phyloP scores from a whole-genome alignment of 2,329 filamentous ascomycete genomes.

The Alternaria triticimaculans region DNA sequence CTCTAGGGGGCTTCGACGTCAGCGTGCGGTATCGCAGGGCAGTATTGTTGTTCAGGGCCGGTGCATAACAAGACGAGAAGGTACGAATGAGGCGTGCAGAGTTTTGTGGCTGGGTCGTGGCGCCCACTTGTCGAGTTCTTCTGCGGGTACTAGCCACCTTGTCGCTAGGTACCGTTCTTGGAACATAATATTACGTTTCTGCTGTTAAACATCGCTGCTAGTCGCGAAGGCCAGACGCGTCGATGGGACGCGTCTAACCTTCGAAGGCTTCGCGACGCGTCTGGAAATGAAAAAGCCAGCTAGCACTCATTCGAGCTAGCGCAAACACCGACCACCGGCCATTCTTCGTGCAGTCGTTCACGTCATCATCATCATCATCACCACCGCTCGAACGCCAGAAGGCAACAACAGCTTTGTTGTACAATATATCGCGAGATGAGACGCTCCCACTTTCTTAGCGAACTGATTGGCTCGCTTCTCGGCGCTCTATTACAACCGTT shows the following conservation, averaged over 20 bases:
- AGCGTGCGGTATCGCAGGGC: not conserved
- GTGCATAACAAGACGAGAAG: not conserved
- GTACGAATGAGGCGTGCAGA: not conserved
- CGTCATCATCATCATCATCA: not conserved
- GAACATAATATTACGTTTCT: not conserved
- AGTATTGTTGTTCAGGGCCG: not conserved
- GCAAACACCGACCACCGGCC: not conserved
- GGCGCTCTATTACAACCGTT: not conserved
- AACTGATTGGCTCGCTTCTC: not conserved
- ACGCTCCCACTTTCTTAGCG: not conserved
- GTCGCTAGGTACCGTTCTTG: not conserved
- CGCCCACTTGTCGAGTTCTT: not conserved
- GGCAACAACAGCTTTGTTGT: not conserved
- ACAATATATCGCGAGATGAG: not conserved
- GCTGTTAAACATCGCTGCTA: not conserved
- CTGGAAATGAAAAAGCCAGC: not conserved
- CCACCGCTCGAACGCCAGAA: not conserved
- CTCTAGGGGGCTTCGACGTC: not conserved
- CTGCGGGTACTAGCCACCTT: not conserved
- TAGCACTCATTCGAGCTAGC: not conserved
- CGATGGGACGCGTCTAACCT: too few species aligned
- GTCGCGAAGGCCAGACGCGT: not conserved
- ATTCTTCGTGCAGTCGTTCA: not conserved
- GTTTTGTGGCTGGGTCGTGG: constrained; percentile 1
- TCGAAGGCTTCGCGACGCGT: not conserved